phyloP scores from a whole-genome alignment of 1,284 basidiomycete species.

The Ustilago shanxiensis region DNA sequence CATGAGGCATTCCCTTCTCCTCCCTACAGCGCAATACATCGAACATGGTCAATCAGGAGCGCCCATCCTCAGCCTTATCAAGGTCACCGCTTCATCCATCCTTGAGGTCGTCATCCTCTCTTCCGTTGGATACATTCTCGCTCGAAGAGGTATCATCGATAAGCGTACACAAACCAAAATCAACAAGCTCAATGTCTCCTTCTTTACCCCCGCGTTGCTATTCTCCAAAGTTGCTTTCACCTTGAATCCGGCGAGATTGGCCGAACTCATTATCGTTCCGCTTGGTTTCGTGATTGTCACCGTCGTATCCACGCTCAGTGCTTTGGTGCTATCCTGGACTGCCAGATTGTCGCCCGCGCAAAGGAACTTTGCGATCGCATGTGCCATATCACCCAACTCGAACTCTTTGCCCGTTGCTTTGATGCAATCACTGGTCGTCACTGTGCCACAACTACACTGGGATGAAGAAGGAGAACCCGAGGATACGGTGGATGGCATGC shows the following conservation, averaged over 20 bases:
- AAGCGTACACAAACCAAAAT: conserved; percentile 83
- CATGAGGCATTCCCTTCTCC: conserved; percentile 43
- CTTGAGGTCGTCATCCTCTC: conserved; percentile 89
- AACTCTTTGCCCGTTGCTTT: conserved; percentile 93
- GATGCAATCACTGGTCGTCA: conserved; percentile 87
- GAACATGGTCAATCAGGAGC: conserved; percentile 47
- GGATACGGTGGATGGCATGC: conserved; percentile 86
- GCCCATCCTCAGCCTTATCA: conserved; percentile 56
- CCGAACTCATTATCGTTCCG: conserved; percentile 91
- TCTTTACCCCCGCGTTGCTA: conserved; percentile 90
- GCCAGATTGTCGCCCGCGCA: conserved; percentile 68
- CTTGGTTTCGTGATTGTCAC: conserved; percentile 78
- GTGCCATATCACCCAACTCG: conserved; percentile 75
- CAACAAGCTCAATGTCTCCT: conserved; percentile 79
- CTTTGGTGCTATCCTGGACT: conserved; percentile 64
- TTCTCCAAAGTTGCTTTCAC: conserved; percentile 91
- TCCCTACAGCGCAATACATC: conserved; percentile 40
- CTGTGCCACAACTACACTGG: conserved; percentile 88
- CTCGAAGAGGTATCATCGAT: conserved; percentile 83
- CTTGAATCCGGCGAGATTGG: conserved; percentile 78
- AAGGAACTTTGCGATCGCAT: conserved; percentile 71
- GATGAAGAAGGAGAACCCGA: conserved; percentile 74
- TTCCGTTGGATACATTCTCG: conserved; percentile 85
- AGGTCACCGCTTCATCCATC: conserved; percentile 75
- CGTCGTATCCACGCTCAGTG: conserved; percentile 67